Evolutionary conservation across 805 yeast species (phyloP), one percentile per base, ranked within the genome.

Genomic region (Candida maris): DNA sequence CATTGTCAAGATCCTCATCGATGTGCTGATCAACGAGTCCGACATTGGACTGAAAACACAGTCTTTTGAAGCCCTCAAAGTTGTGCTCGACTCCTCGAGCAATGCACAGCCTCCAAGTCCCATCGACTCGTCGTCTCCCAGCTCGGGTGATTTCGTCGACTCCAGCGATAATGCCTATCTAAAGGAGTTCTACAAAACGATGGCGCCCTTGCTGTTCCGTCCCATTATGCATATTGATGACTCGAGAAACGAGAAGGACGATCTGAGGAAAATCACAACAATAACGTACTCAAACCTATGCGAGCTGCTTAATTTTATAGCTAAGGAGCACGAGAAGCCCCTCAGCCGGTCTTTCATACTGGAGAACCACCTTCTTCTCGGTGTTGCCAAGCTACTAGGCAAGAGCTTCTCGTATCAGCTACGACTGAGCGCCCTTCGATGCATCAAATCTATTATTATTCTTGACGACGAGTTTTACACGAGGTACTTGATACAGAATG

Each of bases 31-130:
- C 3, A 69, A 73, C 15, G 94, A 84, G 41, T 63, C 67, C 8
- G 79, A 79, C 44, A 73, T 80, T 4, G 94, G 95, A 0, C 61
- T 88, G 34, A 80, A 83, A 52, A 76, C 84, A 5, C 96, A 88
- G 57, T 83, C 89, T 0, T 79, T 75, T 44, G 96, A 88, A 59
- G 95, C 96, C 1, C 60, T 89, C 32, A 80, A 80, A 53, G 77
- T 80, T 2, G 59, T 89, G 22, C 65, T 89, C 10, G 89, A 84
- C 51, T 80, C 85, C 1, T 61, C 43, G 6, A 54, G 47, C 30
- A 16, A 46, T 4, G 29, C 34, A 9, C 40, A 41, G 3, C 36
- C 50, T 4, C 26, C 44, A 2, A 32, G 42, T 12, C 39, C 43
- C 8, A 27, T 40, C 4, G 44, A 32, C 14, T 45, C 50, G 6